Evolutionary conservation across 179 eudicot species (phyloP), one percentile per base, ranked within the genome.

Genomic region (Monotropa hypopitys): DNA sequence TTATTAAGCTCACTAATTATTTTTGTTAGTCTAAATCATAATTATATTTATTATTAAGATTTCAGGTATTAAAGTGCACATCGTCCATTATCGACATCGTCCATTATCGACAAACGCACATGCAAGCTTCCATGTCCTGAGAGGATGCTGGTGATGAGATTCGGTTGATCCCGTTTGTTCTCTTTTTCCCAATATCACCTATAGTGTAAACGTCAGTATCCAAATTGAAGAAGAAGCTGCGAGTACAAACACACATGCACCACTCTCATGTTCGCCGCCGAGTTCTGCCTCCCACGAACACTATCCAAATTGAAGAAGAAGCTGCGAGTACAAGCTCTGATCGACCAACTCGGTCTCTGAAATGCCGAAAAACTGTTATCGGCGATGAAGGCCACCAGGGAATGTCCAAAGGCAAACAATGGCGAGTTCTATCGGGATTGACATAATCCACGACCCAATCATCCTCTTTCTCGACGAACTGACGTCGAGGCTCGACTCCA

Each of bases 341-440:
- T 87, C 21, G 90, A 87, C 35, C 90, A 87, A 62, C 54, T 87
- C 18, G 90, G 90, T 7, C 85, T 87, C 9, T 50, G 87, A 15
- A 87, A 79, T 66, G 88, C 90, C 1, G 88, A 9, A 83, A 83
- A 4, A 87, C 90, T 0, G 78, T 87, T 7, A 87, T 87, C 32
- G 90, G 90, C 0, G 90, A 87, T 40, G 90, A 87, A 75, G 90
- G 90, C n/a, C 90, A 87, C 65, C 78, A 88, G 0, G 90, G 90
- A 0, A 88, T 87, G 15, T 87, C 90, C 16, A 88, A 88, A 5
- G 90, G 90, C 0, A 88, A 87, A n/a, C 76, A 88, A 4, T 80
- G 90, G 18, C 81, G 90, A 1, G 90, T 87, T 85, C 90, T 0
- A 87, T 87, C 35, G 90, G 90, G 33, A 85, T 68, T 2, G 90